Base-by-base conservation (phyloP, 192 early-diverging fungal genomes). In the Radiomyces spectabilis region DNA sequence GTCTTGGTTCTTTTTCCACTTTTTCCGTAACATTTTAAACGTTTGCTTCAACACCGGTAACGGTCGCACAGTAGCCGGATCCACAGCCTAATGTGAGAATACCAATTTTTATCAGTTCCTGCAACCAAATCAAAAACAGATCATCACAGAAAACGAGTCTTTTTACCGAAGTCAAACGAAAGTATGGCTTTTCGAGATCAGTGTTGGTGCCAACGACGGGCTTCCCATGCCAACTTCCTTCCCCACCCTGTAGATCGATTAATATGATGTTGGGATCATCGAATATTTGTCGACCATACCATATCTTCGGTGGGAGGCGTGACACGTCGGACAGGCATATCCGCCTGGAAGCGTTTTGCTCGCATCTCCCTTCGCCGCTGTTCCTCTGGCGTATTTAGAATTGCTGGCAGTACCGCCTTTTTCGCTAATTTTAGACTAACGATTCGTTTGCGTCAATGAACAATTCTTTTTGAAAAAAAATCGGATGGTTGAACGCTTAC, bases 41-140 rank as follows among this genome's bases (percentile, higher is more conserved):
- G 95, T 85, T 52, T 89, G 59, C 43, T 75, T 72, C 30, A 95
- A 63, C 2, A 98, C 68, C 27, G 63, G 71, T 42, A 92, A 67
- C 37, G 95, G 95, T 9, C 95, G 76, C 12, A 98, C 92, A 15
- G 81, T 89, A 2, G 87, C 47, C 12, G 95, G 95, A 61, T 98
- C 91, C 2, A 91, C 91, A 1, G 91, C 92, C 71, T 84, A 53
- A 19, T 32, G 15, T n/a, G 0, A 22, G 22, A n/a, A n/a, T 35
- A 13, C 13, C 13, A 35, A 35, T 35, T 35, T 8, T 35, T 8
- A 35, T 8, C 5, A 35, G n/a, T n/a, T n/a, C n/a, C n/a, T n/a
- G n/a, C n/a, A 35, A 35, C 5, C 5, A 35, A 35, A 35, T 35
- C 33, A 35, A 13, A 8, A 5, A 35, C 13, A 8, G 13, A 35